Percentiles rank a stretch among this genome's conserved stretches.
Evolutionary conservation across 148 eudicot species (phyloP).

Genomic region (Chenopodium suecicum): DNA sequence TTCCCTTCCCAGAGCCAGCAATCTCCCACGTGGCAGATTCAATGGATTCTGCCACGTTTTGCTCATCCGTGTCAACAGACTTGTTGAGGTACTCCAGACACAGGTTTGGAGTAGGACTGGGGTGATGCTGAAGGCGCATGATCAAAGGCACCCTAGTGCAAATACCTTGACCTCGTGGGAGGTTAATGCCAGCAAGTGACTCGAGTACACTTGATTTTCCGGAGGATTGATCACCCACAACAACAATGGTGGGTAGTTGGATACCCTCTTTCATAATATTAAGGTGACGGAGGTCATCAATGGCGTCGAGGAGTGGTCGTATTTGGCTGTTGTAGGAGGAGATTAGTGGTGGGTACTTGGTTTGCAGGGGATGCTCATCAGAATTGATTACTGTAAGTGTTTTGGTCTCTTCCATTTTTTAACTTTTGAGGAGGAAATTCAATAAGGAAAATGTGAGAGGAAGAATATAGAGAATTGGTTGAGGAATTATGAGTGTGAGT

Average conservation of each 20-base stretch:
- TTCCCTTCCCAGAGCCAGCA: constrained; percentile 25
- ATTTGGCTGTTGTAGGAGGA: constrained; percentile 30
- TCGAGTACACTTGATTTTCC: constrained; percentile 37
- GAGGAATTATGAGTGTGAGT: neutral
- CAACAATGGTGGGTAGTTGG: constrained; percentile 31
- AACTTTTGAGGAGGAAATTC: too few species aligned
- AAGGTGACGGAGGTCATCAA: constrained; percentile 32
- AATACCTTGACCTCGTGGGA: constrained; percentile 34
- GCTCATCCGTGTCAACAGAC: constrained; percentile 18
- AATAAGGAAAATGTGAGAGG: neutral
- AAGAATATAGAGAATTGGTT: neutral
- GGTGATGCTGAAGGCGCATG: constrained; percentile 28
- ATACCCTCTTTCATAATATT: constrained; percentile 33
- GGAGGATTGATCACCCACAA: constrained; percentile 34
- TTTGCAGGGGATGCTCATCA: neutral
- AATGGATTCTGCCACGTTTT: constrained; percentile 23
- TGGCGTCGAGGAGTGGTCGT: constrained; percentile 31
- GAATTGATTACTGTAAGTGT: neutral
- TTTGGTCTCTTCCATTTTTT: neutral
- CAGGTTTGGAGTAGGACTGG: neutral
- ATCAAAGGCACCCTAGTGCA: constrained; percentile 36
- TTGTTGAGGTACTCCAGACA: constrained; percentile 16
- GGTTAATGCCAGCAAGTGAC: constrained; percentile 33
- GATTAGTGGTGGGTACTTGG: constrained; percentile 11
- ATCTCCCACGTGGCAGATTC: constrained; percentile 25